Base-by-base conservation (phyloP, 1,284 basidiomycete genomes). In the Rhizopogon parksii region DNA sequence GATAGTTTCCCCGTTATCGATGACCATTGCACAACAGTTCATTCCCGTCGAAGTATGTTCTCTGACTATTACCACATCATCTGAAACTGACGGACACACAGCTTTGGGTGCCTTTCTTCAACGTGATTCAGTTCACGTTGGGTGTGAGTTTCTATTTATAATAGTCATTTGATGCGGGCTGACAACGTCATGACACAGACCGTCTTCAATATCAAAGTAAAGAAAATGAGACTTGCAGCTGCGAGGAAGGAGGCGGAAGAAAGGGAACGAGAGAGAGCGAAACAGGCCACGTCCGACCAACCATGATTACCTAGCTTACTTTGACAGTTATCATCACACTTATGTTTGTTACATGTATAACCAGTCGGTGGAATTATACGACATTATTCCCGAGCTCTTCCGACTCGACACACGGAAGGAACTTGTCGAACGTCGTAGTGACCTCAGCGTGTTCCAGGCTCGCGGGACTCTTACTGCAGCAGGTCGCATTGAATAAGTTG, bases 191-290 rank as follows among this genome's bases (percentile, higher is more conserved):
- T 43, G 27, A 15, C 35, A 40, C 40, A 89, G 85, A 87, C 85
- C 3, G 77, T 82, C 64, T 84, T 88, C 72, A 89, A 87, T 62
- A 75, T 78, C 50, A 78, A 78, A 50, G 70, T 83, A 55, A 90
- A 89, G 73, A 75, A 75, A 59, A 57, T 80, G 50, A 74, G 75
- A 14, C 64, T 83, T 46, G 76, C 77, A n/a, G 75, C 76, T 40
- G 67, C 70, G 49, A 78, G 74, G 63, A 79, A 77, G 58, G 74
- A 80, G 34, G 57, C 55, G 30, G 64, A 68, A 34, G 52, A 52
- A 14, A 57, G 50, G 46, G 56, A 66, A 45, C 61, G 61, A 59
- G 64, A 58, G 60, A 70, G 49, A 46, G 65, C 52, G 54, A 62
- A 54, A 55, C 59, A 56, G 36, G 52, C 51, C 38, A 27, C 39